Base-by-base conservation (phyloP, 371 early-diverging fungal species). In the Ordospora colligata region DNA sequence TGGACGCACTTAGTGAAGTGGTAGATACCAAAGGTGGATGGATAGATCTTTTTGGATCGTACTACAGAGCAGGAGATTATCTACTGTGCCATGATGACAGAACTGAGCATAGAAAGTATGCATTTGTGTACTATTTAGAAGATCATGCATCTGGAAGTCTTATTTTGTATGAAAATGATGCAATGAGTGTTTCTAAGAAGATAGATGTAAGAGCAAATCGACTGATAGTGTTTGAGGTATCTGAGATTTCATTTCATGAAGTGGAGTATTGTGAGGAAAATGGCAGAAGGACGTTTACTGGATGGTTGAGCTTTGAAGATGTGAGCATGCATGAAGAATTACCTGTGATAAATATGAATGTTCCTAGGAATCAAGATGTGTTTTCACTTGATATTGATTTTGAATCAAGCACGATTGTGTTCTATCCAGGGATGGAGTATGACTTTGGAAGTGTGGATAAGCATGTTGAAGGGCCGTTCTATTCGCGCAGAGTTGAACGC, bases 21-120 rank as follows among this genome's bases (percentile, higher is more conserved):
- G 54, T 42, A 11, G 68, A 75, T 40, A 67, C 53, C 2, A 42
- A 14, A 9, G 51, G 69, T 32, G 25, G 17, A 22, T 78, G 62
- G 54, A 76, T 72, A 37, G 75, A 78, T 43, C 46, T 83, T 5
- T 85, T 85, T 80, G 84, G 75, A 3, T 83, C 83, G 7, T 81
- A 52, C 52, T 85, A 85, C 49, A 45, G 50, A 22, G 21, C 64
- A 52, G 79, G 77, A 12, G 66, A 83, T 64, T 85, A 73, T 77
- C 73, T 85, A 32, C 80, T 84, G 14, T 80, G 81, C 40, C 85
- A 85, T 67, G 85, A 85, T 69, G 85, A 85, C 69, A 63, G 58
- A 46, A 62, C 84, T 11, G 82, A 80, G 14, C 37, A 51, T n/a
- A 66, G 85, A 37, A 68, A 69, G 12, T 80, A 77, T 50, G 85